Base-by-base conservation (phyloP, 2,329 filamentous ascomycete species). In the Fusarium ambrosium region DNA sequence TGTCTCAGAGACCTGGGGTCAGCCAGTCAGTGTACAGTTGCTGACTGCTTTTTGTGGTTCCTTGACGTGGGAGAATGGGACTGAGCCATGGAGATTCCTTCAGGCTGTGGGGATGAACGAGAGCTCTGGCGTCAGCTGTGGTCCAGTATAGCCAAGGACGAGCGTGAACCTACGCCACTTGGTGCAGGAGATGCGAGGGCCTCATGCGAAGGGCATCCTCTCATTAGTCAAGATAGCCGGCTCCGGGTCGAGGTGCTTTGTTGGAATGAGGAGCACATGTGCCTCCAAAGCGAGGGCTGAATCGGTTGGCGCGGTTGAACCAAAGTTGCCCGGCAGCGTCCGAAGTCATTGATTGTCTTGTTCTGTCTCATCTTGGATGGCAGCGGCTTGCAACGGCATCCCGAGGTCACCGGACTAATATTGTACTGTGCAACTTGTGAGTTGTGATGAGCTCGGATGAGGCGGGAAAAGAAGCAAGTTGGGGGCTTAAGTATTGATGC, bases 401-500 rank as follows among this genome's bases (percentile, higher is more conserved):
- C 20, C 20, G n/a, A 53, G 53, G 56, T 65, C 39, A 67, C 27
- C 53, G 37, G 51, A 58, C 56, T 39, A 51, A 51, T 66, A 75
- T 59, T 51, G 72, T 72, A 73, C 65, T 51, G 72, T 63, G 69
- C 67, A 63, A 70, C 63, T 75, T 75, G 55, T 59, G 41, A 56
- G n/a, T 24, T 32, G 29, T 37, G 27, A 56, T 48, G 37, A 66
- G 37, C 11, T 51, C 69, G 62, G 62, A 72, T 24, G 41, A 41
- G 61, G 45, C 39, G 61, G 61, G 45, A 60, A 36, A 71, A 71
- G 43, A 32, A 39, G 60, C 22, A 61, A 53, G 53, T 71, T 34
- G 61, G 45, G 48, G 51, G 24, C 18, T 55, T 24, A 36, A 20
- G 36, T 14, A n/a, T n/a, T 39, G 22, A 55, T 62, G 48, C 59